Conservation (phyloP, 75 land plant genomes). For the Cunninghamia lanceolata region DNA sequence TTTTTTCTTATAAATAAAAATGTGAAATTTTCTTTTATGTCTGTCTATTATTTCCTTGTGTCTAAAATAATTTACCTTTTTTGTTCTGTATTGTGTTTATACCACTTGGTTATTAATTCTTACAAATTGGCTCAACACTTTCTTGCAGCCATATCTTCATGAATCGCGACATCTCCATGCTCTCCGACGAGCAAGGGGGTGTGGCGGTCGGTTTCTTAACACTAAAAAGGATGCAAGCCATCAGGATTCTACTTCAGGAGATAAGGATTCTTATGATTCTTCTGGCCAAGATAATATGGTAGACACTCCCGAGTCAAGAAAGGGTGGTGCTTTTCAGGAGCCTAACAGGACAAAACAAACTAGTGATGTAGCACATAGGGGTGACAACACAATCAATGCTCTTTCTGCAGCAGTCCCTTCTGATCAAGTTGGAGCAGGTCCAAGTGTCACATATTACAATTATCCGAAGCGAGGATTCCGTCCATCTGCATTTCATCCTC, state of each 20-base stretch:
- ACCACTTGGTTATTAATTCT: background rate
- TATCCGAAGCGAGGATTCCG: slow-evolving; percentile 8
- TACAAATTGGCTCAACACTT: background rate
- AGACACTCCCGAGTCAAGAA: background rate
- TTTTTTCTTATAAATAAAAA: too few species aligned
- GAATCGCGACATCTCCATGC: slow-evolving; percentile 90
- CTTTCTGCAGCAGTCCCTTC: background rate
- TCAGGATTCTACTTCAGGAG: slow-evolving; percentile 17
- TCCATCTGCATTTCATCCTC: slow-evolving; percentile 14
- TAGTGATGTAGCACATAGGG: background rate
- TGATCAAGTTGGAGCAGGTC: background rate
- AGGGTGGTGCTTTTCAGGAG: background rate
- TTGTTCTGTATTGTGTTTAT: background rate
- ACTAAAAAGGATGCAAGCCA: slow-evolving; percentile 37
- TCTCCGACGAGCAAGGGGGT: slow-evolving; percentile 76
- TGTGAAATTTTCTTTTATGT: background rate
- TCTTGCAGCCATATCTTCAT: slow-evolving; percentile 82
- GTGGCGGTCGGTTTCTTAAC: slow-evolving; percentile 83
- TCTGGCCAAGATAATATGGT: background rate
- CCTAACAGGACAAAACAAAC: background rate
- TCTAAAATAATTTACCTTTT: background rate
- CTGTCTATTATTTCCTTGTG: background rate
- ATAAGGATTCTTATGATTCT: slow-evolving; percentile 24
- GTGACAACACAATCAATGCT: background rate
- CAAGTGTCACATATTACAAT: background rate